These are phyloP conservation scores for Carex pumila DNA, from an alignment of 176 grass and related monocot genomes.

Conservation along the genomic window DNA sequence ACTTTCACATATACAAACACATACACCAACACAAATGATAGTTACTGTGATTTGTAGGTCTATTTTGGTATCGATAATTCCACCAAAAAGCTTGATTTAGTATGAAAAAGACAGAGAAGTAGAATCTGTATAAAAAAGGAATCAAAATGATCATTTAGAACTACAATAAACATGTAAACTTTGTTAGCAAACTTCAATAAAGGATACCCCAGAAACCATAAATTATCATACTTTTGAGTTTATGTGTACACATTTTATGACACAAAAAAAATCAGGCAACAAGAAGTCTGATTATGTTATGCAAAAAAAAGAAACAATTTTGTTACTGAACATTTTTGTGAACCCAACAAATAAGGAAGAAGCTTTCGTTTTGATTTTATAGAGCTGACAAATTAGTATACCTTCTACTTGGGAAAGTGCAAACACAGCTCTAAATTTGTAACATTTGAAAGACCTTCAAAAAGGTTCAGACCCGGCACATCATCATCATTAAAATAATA, in stretches of 20 bases:
- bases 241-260: neutral
- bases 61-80: no score
- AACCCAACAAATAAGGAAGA: neutral
- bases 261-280: no score
- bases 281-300: no score
- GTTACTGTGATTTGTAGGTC: no score
- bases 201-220: neutral
- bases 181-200: neutral
- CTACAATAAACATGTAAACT: no score
- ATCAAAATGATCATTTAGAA: no score
- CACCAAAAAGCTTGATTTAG: no score
- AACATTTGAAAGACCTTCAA: neutral
- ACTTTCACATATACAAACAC: no score
- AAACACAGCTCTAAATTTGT: neutral
- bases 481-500: neutral
- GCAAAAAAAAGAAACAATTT: neutral
- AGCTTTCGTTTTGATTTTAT: neutral
- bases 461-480: neutral
- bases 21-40: no score
- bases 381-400: neutral
- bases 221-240: neutral
- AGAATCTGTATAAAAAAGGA: no score
- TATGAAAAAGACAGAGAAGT: no score
- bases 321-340: no score
- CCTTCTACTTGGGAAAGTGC: neutral